These are phyloP conservation scores for Pseudophaeomoniella oleicola DNA, from an alignment of 2,329 filamentous ascomycete genomes.

Conservation along the genomic window DNA sequence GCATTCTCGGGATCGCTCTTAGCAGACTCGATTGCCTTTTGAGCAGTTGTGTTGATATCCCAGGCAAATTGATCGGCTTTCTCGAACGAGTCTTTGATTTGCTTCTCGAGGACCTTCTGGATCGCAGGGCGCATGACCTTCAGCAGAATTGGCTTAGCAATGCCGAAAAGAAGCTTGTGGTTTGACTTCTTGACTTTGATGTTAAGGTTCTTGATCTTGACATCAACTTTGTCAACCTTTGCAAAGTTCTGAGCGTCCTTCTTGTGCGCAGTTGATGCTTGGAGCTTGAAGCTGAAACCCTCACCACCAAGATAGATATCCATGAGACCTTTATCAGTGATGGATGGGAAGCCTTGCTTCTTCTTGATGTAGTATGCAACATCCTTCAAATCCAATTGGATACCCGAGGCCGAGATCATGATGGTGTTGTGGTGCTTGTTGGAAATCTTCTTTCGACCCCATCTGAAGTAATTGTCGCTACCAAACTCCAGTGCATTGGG, in stretches of 20 bases:
- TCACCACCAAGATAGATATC: slow-evolving; percentile 78
- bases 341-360: slow-evolving; percentile 80
- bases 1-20: slow-evolving; percentile 53
- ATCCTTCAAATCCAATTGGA: slow-evolving; percentile 80
- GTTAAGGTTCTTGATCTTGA: slow-evolving; percentile 65
- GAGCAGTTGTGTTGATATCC: slow-evolving; percentile 69
- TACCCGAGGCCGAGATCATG: slow-evolving; percentile 71
- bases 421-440: slow-evolving; percentile 72
- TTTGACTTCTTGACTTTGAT: slow-evolving; percentile 90
- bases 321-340: slow-evolving; percentile 77
- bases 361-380: slow-evolving; percentile 91
- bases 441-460: slow-evolving; percentile 75
- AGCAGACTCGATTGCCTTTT: slow-evolving; percentile 53
- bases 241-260: slow-evolving; percentile 71
- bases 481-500: slow-evolving; percentile 81
- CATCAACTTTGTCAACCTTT: slow-evolving; percentile 80
- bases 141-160: slow-evolving; percentile 79
- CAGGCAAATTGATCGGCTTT: slow-evolving; percentile 60
- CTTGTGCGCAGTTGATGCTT: slow-evolving; percentile 66
- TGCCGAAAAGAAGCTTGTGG: slow-evolving; percentile 76
- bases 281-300: slow-evolving; percentile 84
- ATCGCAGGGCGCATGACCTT: slow-evolving; percentile 71
- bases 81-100: slow-evolving; percentile 69
- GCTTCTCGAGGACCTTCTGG: slow-evolving; percentile 77
- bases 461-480: slow-evolving; percentile 88